Conservation (phyloP, 495 filamentous ascomycete species). For the Cenococcum geophilum region DNA sequence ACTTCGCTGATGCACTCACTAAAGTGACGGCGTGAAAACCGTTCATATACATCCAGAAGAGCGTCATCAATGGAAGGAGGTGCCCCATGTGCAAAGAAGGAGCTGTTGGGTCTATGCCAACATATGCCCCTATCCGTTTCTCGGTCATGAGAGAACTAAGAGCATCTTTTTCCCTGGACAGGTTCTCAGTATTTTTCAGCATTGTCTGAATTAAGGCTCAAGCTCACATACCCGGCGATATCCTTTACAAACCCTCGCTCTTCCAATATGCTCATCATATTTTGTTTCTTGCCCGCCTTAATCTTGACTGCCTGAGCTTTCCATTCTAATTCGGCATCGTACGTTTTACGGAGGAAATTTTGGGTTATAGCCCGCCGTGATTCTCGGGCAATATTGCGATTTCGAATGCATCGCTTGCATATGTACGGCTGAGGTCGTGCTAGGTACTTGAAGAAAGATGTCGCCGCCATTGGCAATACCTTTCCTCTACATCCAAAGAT, state of each 20-base stretch:
- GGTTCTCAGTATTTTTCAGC: not conserved
- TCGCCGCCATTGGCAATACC: constrained; percentile 16
- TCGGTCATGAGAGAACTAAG: constrained; percentile 63
- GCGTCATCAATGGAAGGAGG: constrained; percentile 85
- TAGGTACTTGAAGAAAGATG: constrained; percentile 15
- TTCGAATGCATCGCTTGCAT: constrained; percentile 15
- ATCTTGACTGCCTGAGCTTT: constrained; percentile 42
- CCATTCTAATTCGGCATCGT: constrained; percentile 16
- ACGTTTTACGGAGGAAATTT: constrained; percentile 1
- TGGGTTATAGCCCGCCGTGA: constrained; percentile 2
- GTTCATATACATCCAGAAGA: constrained; percentile 88
- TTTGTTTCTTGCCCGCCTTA: constrained; percentile 52
- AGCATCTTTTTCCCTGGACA: constrained; percentile 32
- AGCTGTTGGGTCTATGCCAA: constrained; percentile 89
- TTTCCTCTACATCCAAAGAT: not conserved
- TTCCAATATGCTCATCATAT: constrained; percentile 64
- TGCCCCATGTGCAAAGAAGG: constrained; percentile 88
- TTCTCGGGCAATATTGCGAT: not conserved
- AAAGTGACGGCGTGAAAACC: constrained; percentile 69
- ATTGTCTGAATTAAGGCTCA: not conserved
- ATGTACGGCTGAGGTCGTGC: constrained; percentile 10
- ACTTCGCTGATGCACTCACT: constrained; percentile 39
- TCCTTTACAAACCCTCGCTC: constrained; percentile 75
- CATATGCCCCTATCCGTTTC: constrained; percentile 72
- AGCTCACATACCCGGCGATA: constrained; percentile 62